Evolutionary conservation across 2,329 filamentous ascomycete species (phyloP).

Genomic region (Diaporthe sp.): DNA sequence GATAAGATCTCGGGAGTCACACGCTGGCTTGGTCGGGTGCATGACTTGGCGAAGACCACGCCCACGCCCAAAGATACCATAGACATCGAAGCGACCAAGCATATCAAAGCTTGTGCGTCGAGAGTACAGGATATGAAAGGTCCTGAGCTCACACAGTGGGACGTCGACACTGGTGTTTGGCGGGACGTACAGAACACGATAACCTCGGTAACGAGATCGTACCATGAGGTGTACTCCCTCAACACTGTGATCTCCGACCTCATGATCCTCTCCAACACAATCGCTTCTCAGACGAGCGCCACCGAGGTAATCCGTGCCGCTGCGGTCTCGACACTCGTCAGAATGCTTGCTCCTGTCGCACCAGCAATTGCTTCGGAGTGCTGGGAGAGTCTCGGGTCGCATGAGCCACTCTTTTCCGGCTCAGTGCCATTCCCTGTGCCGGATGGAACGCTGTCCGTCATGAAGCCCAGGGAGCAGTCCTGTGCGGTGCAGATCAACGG

Average conservation of each 20-base stretch:
- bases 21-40: conserved; percentile 81
- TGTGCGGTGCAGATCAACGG: conserved; percentile 86
- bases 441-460: conserved; percentile 65
- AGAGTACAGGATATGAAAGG: conserved; percentile 50
- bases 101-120: conserved; percentile 40
- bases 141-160: conserved; percentile 55
- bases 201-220: conserved; percentile 75
- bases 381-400: conserved; percentile 72
- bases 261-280: conserved; percentile 82
- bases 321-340: conserved; percentile 71
- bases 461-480: conserved; percentile 64
- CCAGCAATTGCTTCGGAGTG: conserved; percentile 87
- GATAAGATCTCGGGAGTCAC: conserved; percentile 84
- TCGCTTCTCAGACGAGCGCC: conserved; percentile 63
- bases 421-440: conserved; percentile 70
- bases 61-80: conserved; percentile 31
- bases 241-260: conserved; percentile 89
- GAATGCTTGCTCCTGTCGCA: conserved; percentile 83
- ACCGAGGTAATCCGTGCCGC: conserved; percentile 61
- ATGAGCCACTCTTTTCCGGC: conserved; percentile 56
- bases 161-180: conserved; percentile 69
- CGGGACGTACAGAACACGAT: conserved; percentile 78
- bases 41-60: conserved; percentile 64
- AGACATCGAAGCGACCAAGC: not conserved
- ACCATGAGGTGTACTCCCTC: conserved; percentile 79